A percentile compares a stretch with the other conserved stretches of the same genome.
Conservation (phyloP, 495 filamentous ascomycete species). For the Gamarada debralockiae region DNA sequence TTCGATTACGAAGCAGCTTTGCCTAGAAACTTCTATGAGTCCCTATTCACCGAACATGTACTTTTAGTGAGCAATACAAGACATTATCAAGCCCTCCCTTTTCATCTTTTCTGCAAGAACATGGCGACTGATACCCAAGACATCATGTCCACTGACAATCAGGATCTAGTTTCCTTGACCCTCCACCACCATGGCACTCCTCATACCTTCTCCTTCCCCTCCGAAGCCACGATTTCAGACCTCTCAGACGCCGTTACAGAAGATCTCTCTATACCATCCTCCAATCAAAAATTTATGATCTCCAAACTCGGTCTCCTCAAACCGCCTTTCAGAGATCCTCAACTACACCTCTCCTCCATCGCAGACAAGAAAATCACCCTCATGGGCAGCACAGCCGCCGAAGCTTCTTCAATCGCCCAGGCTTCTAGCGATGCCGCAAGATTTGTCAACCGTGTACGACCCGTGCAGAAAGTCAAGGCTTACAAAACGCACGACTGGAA, state of each 20-base stretch:
- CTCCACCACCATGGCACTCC: slow-evolving; percentile 48
- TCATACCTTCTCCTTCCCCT: slow-evolving; percentile 38
- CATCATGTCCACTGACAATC: slow-evolving; percentile 14
- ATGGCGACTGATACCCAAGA: slow-evolving; percentile 24
- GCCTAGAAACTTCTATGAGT: slow-evolving; percentile 16
- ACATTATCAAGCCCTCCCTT: not conserved
- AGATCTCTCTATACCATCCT: slow-evolving; percentile 56
- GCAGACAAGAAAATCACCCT: slow-evolving; percentile 55
- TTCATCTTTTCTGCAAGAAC: not conserved
- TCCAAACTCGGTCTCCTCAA: slow-evolving; percentile 66
- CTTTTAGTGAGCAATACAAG: not conserved
- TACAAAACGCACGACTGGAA: slow-evolving; percentile 33
- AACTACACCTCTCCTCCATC: slow-evolving; percentile 48
- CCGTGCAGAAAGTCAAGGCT: slow-evolving; percentile 28
- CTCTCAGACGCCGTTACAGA: slow-evolving; percentile 52
- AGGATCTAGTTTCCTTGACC: slow-evolving; percentile 14
- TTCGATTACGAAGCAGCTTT: slow-evolving; percentile 14
- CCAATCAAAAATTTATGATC: slow-evolving; percentile 73
- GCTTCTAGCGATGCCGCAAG: slow-evolving; percentile 31
- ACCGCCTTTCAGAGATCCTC: slow-evolving; percentile 54
- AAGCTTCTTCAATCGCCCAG: slow-evolving; percentile 43
- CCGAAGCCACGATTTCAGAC: slow-evolving; percentile 53
- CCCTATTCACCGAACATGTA: not conserved
- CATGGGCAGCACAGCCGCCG: slow-evolving; percentile 53
- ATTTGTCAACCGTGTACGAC: slow-evolving; percentile 36